Conservation (phyloP, 805 yeast genomes). For the Candida broadrunensis region DNA sequence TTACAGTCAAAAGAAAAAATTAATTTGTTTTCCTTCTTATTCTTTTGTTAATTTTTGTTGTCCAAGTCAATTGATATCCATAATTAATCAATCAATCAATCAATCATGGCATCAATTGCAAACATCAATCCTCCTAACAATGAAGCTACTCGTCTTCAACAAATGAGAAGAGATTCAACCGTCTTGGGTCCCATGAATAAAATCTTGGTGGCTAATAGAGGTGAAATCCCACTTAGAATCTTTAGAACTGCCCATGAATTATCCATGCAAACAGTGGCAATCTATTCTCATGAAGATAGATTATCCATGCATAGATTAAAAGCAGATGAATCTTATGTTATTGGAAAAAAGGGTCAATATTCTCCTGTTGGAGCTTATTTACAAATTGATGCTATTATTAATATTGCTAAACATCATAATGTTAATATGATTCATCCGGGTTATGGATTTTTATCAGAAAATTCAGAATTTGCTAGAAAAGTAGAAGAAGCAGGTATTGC, state of each 20-base stretch:
- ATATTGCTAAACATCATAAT: constrained; percentile 51
- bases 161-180: constrained; percentile 39
- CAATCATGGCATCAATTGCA: constrained; percentile 6
- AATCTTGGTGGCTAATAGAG: constrained; percentile 80
- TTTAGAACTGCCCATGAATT: constrained; percentile 97
- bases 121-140: constrained; percentile 4
- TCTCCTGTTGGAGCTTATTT: constrained; percentile 96
- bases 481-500: constrained; percentile 88
- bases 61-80: background rate
- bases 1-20: no score
- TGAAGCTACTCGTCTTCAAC: constrained; percentile 1
- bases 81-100: background rate
- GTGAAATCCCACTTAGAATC: constrained; percentile 83
- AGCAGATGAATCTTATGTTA: constrained; percentile 90
- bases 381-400: constrained; percentile 90
- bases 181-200: constrained; percentile 49
- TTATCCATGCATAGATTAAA: constrained; percentile 92
- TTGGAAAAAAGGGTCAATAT: constrained; percentile 84
- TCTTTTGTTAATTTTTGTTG: background rate
- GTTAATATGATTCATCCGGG: constrained; percentile 93
- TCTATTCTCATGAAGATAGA: constrained; percentile 94
- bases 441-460: constrained; percentile 62
- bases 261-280: constrained; percentile 95
- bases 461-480: constrained; percentile 88
- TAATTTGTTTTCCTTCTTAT: background rate